Evolutionary conservation across 768 basidiomycete species (phyloP), one percentile per base, ranked within the genome.

Genomic region (Chalciporus sphaerocephalus): DNA sequence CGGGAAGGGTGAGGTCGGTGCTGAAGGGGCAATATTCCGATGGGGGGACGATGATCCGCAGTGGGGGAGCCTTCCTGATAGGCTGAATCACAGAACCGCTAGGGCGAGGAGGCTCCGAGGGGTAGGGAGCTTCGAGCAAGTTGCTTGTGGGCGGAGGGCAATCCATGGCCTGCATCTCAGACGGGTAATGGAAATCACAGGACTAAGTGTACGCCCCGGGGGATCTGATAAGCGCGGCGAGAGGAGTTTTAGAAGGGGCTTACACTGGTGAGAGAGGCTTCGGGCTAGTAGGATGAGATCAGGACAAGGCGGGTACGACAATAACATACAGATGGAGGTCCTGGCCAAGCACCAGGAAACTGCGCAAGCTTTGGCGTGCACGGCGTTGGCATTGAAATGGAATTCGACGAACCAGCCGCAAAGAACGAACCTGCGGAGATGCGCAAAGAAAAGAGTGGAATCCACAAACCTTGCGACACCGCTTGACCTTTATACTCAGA

Each of bases 21-120:
- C 60, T 56, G 44, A 62, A 64, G n/a, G 62, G 62, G 47, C 60
- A 66, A 41, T 64, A 64, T 49, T 66, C 64, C 23, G 65, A 56
- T 13, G 62, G 60, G 12, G 65, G 65, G 39, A 65, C 57, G 18
- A 60, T 44, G 55, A 64, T 65, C 55, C 62, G 62, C 52, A 64
- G 39, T 6, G 59, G 48, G 25, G 44, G 35, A 4, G 46, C 48
- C 47, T 51, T 64, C 56, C 42, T 52, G 38, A 34, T 23, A 24
- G 43, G 32, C 16, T 23, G 56, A 52, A 40, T 41, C 16, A 44
- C 52, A 51, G 52, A 44, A 17, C 48, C 36, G 18, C 39, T 13
- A 1, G 44, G 25, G 37, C 36, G 34, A 6, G 42, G 24, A 15
- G 47, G 22, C 17, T 6, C 25, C 12, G 6, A 4, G n/a, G 6